Evolutionary conservation across 495 filamentous ascomycete genomes (phyloP).

Genomic region (Trichoderma erinaceum): DNA sequence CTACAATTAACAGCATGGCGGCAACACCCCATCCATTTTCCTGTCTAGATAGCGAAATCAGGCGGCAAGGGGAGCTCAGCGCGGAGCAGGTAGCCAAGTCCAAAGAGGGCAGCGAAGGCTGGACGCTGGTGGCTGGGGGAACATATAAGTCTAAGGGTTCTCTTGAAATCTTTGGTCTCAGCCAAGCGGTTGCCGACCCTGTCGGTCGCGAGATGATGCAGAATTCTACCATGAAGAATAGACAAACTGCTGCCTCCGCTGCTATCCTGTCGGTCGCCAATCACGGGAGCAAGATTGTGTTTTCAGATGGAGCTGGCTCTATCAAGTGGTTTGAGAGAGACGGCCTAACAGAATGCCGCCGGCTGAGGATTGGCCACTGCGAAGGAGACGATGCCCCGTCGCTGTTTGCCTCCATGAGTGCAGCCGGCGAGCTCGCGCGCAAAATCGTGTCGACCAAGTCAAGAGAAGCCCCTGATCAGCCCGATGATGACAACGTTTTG

Average conservation of each 20-base stretch:
- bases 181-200: conserved; percentile 22
- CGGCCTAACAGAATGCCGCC: conserved; percentile 71
- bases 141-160: conserved; percentile 92
- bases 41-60: conserved; percentile 46
- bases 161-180: conserved; percentile 75
- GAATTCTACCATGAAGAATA: conserved; percentile 56
- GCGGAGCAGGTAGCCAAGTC: conserved; percentile 45
- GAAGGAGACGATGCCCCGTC: conserved; percentile 29
- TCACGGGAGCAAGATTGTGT: conserved; percentile 79
- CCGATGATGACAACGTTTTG: conserved; percentile 59
- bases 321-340: conserved; percentile 92
- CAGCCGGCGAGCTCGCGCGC: conserved; percentile 58
- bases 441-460: conserved; percentile 62
- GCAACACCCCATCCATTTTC: conserved; percentile 65
- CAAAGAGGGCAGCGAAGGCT: conserved; percentile 44
- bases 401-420: conserved; percentile 44
- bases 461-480: conserved; percentile 27
- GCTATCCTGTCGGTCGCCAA: conserved; percentile 79
- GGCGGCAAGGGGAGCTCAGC: conserved; percentile 46
- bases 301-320: conserved; percentile 75
- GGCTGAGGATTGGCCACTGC: conserved; percentile 60
- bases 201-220: conserved; percentile 31
- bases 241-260: conserved; percentile 72
- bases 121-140: conserved; percentile 76
- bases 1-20: conserved; percentile 69